phyloP scores from a whole-genome alignment of 306 rosid genomes.

The Acmispon strigosus region DNA sequence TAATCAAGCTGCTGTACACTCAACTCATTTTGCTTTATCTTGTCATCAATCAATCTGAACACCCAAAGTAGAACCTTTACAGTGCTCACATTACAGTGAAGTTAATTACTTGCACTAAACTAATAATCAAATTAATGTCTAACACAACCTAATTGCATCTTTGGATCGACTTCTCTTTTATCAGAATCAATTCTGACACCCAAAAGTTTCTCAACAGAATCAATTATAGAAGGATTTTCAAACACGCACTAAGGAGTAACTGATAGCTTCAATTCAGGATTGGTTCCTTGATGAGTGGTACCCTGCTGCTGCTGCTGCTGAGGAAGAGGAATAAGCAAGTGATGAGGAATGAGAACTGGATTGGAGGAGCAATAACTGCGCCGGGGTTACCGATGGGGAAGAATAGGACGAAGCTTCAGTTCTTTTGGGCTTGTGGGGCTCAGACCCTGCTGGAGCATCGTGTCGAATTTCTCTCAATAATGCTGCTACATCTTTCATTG shows the following conservation, averaged over 20 bases:
- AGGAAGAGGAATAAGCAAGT: constrained; percentile 56
- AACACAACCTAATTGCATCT: background rate
- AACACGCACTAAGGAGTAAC: background rate
- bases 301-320: constrained; percentile 13
- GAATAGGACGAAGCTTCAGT: constrained; percentile 36
- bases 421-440: constrained; percentile 44
- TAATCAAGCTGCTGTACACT: constrained; percentile 33
- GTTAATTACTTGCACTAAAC: constrained; percentile 22
- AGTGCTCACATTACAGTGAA: constrained; percentile 19
- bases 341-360: constrained; percentile 63
- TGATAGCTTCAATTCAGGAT: constrained; percentile 4
- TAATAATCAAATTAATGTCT: constrained; percentile 18
- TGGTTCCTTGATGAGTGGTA: constrained; percentile 34
- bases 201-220: too few relatives aligned
- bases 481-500: constrained; percentile 89
- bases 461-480: constrained; percentile 65
- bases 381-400: constrained; percentile 44
- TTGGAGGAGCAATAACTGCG: constrained; percentile 55
- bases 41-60: background rate
- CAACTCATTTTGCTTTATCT: constrained; percentile 19
- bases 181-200: too few relatives aligned
- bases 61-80: constrained; percentile 17
- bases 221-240: too few relatives aligned
- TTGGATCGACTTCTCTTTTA: too few relatives aligned
- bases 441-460: constrained; percentile 38